Evolutionary conservation across 306 rosid species (phyloP), one percentile per base, ranked within the genome.

Genomic region (Acacia acuminata): DNA sequence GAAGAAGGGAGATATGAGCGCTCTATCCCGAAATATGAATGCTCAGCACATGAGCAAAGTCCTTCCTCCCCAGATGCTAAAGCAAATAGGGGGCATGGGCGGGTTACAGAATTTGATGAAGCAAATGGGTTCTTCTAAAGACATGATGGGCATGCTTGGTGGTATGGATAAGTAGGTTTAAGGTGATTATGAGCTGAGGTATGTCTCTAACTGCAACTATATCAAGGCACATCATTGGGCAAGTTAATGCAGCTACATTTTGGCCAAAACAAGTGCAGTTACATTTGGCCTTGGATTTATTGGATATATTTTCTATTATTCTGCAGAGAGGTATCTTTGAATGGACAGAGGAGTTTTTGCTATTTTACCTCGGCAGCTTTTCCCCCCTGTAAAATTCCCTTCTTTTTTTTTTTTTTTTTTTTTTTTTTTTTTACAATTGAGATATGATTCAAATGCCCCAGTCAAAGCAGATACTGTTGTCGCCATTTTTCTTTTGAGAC

Each of bases 21-120:
- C 89, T 7, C 74, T 91, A 47, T 88, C 91, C 74, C 92, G 93
- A 30, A 91, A 91, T 48, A 89, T 91, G 93, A 91, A 91, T 51
- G 95, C 93, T 6, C 93, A 91, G 80, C 93, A 91, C 78, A 89
- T 91, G 91, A 86, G 93, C 88, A 91, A 89, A 81, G 94, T 89
- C 78, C 91, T 91, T 12, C 94, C 94, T 44, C 91, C 94, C 10
- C 93, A 91, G 82, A 89, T 91, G 91, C 85, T 91, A 78, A 91
- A 91, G 84, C 94, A 91, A 87, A 86, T 91, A 64, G 94, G 94
- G 10, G 94, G 94, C 61, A 87, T 89, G 93, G 90, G 94, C 44
- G 94, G 94, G 30, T 71, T 91, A 76, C 94, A 91, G 81, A 91
- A 67, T 89, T 81, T 91, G 89, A 89, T 91, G 91, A 91, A 91